Conservation (phyloP, 371 early-diverging fungal genomes). For the Dinochytrium kinnereticum region DNA sequence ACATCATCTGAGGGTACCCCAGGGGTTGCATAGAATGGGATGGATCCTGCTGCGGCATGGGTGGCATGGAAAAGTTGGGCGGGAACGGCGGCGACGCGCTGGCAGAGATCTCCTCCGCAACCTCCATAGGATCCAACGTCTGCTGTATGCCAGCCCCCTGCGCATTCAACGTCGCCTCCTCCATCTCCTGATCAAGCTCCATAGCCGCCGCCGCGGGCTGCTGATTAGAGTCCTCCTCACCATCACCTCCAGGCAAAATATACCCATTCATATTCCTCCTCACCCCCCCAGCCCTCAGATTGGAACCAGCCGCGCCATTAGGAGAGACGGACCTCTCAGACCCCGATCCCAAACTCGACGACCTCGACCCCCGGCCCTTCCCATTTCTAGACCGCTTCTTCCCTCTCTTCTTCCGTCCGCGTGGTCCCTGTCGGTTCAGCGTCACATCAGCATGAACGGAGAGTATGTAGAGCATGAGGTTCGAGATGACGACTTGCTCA, state of each 20-base stretch:
- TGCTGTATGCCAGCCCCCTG: not conserved
- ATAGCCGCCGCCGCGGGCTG: not conserved
- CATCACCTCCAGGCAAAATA: not conserved
- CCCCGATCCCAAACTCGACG: not conserved
- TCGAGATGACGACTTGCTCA: conserved; percentile 93
- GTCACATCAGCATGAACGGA: conserved; percentile 65
- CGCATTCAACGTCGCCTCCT: not conserved
- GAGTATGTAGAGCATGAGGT: conserved; percentile 95
- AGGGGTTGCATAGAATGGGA: not conserved
- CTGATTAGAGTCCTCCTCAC: not conserved
- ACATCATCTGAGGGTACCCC: not conserved
- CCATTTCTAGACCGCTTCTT: conserved; percentile 26
- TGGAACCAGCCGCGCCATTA: not conserved
- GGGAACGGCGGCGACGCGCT: not conserved
- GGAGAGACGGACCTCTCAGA: not conserved
- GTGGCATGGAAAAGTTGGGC: not conserved
- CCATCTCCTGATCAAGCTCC: not conserved
- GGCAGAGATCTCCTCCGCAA: too few relatives aligned
- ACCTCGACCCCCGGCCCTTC: conserved; percentile 14
- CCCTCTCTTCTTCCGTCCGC: conserved; percentile 33
- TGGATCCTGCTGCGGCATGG: not conserved
- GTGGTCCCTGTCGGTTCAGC: conserved; percentile 46
- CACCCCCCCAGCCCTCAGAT: not conserved
- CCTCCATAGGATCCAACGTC: too few relatives aligned
- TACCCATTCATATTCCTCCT: not conserved